Base-by-base conservation (phyloP, 768 basidiomycete species). In the Daedalea quercina region DNA sequence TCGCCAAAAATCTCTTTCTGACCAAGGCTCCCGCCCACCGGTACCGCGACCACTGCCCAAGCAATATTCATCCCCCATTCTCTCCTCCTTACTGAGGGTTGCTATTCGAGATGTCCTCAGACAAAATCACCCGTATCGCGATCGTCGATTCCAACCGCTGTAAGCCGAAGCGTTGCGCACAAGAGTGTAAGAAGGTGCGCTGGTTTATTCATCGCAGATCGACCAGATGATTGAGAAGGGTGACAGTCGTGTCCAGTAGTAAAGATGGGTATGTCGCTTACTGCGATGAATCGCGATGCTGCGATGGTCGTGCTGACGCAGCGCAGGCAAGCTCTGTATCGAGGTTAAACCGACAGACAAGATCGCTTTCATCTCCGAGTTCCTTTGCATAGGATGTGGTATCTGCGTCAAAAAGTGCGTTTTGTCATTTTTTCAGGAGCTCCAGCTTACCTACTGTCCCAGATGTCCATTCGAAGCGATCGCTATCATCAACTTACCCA, bases 391-490 rank as follows among this genome's bases (percentile, higher is more conserved):
- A 56, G 96, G 96, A 63, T 99, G 96, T 70, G 96, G 96, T 89
- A 98, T 99, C 65, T 99, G 96, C 68, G 94, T 97, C 31, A 97
- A 98, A 75, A 99, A 97, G 95, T 96, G 65, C 67, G 87, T 73
- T 9, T n/a, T 26, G 25, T 8, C 24, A 2, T 13, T 3, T 40
- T 41, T 9, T 3, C 41, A 28, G 37, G 19, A 45, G 6, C 15
- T 45, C 7, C n/a, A 42, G 11, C 24, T 51, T 28, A 41, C 54
- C 31, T 34, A 24, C 37, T 9, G n/a, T n/a, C 37, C 3, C 59
- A 98, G 95, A 72, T 99, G 96, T 66, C 96, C 96, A 24, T 99
- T 99, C 65, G 96, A 99, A 74, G 96, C 96, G 54, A 98, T 99
- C 67, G 81, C 90, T 44, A 98, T 99, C 72, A 97, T 99, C 76